Conservation (phyloP, 176 grass and related monocot genomes). For the Triticum turgidum region DNA sequence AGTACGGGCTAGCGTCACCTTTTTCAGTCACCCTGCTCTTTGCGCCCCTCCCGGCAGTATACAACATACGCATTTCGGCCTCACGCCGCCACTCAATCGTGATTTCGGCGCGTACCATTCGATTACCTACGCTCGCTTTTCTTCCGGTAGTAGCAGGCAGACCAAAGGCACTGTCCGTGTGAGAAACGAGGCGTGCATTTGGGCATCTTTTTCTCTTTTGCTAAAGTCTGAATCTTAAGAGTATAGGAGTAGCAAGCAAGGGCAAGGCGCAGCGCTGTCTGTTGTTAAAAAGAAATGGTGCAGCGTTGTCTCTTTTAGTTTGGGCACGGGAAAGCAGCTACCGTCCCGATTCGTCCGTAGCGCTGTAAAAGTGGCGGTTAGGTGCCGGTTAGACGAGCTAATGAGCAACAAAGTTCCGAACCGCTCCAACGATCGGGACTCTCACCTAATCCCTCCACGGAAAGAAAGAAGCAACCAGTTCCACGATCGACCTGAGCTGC, state of each 20-base stretch:
- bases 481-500: background rate
- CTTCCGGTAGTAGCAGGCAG: background rate
- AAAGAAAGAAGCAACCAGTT: background rate
- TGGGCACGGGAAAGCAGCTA: background rate
- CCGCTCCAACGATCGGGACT: background rate
- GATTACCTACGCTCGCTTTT: background rate
- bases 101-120: constrained; percentile 21
- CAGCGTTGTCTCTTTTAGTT: constrained; percentile 7
- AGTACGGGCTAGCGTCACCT: constrained; percentile 7
- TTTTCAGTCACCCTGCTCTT: background rate
- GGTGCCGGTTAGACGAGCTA: constrained; percentile 16
- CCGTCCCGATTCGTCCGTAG: background rate
- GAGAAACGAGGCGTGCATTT: constrained; percentile 7
- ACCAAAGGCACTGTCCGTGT: background rate
- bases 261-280: background rate
- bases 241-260: background rate
- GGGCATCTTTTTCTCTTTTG: constrained; percentile 14
- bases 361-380: constrained; percentile 15
- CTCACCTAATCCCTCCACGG: background rate
- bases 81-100: background rate
- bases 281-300: too few species aligned
- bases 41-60: too few species aligned
- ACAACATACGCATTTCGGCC: background rate
- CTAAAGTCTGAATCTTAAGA: background rate
- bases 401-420: background rate